These are phyloP conservation scores for Cornus florida DNA, from an alignment of 148 eudicot species.

Conservation along the genomic window DNA sequence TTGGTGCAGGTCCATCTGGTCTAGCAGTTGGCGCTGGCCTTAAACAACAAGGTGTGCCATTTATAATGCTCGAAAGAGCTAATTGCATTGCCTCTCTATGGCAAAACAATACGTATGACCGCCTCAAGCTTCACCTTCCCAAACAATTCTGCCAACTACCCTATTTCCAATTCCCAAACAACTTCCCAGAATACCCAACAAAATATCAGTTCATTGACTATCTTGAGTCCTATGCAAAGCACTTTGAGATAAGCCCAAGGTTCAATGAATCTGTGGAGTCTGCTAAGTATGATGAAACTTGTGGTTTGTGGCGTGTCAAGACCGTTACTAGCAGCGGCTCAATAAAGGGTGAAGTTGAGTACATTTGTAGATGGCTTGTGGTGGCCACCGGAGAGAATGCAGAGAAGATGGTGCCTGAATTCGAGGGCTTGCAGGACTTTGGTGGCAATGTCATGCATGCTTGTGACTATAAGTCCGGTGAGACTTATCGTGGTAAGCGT, in stretches of 20 bases:
- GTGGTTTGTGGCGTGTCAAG: conserved; percentile 34
- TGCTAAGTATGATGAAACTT: conserved; percentile 54
- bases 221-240: conserved; percentile 43
- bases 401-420: conserved; percentile 83
- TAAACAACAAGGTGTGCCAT: conserved; percentile 67
- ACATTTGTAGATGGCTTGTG: conserved; percentile 86
- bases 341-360: conserved; percentile 50
- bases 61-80: conserved; percentile 67
- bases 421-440: conserved; percentile 70
- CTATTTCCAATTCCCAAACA: conserved; percentile 56
- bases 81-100: conserved; percentile 84
- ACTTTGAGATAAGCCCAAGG: conserved; percentile 41
- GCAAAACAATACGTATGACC: conserved; percentile 71
- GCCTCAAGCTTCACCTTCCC: conserved; percentile 78
- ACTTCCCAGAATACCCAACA: conserved; percentile 72
- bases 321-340: not conserved
- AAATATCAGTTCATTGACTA: conserved; percentile 50
- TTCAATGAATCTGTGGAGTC: conserved; percentile 55
- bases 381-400: conserved; percentile 97
- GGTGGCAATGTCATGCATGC: conserved; percentile 74
- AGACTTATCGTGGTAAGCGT: conserved; percentile 46
- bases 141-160: conserved; percentile 82
- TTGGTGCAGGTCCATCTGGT: conserved; percentile 83
- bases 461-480: conserved; percentile 77
- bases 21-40: conserved; percentile 76